Evolutionary conservation across 2,329 filamentous ascomycete species (phyloP).

Genomic region (Sporothrix brunneoviolacea): DNA sequence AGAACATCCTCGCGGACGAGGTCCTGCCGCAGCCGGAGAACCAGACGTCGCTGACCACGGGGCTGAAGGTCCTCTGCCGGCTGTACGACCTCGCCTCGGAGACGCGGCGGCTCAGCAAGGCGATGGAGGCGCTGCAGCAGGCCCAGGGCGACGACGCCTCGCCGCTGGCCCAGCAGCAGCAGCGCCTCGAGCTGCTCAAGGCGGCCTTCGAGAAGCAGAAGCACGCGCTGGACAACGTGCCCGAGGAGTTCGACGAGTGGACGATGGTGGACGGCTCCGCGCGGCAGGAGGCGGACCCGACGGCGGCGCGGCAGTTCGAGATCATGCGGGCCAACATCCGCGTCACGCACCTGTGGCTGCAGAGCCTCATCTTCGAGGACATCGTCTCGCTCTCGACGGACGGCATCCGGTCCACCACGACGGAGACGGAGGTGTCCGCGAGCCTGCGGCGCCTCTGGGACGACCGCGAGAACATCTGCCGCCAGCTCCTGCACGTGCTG

Average conservation of each 20-base stretch:
- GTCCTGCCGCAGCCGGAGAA: neutral
- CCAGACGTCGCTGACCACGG: neutral
- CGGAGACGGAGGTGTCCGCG: neutral
- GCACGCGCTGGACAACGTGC: neutral
- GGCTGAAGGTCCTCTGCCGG: neutral
- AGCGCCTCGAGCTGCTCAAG: neutral
- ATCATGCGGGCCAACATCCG: neutral
- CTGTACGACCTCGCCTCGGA: neutral
- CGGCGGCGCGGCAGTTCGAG: neutral
- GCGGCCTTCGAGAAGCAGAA: neutral
- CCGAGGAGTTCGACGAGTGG: slow-evolving; percentile 2
- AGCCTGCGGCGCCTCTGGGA: neutral
- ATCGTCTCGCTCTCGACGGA: neutral
- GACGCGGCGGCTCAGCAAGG: neutral
- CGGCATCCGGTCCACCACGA: neutral
- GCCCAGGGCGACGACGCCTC: no score
- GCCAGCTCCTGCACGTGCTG: neutral
- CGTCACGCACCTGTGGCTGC: neutral
- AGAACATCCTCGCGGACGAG: neutral
- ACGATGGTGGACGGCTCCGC: neutral
- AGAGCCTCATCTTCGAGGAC: neutral
- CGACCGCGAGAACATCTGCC: neutral
- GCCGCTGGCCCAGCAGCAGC: no score
- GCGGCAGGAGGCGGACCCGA: neutral
- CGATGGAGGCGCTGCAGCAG: neutral